Percentiles rank a stretch among this genome's conserved stretches.
phyloP scores from a whole-genome alignment of 2,329 filamentous ascomycete genomes.

The Cryphonectria radicalis region DNA sequence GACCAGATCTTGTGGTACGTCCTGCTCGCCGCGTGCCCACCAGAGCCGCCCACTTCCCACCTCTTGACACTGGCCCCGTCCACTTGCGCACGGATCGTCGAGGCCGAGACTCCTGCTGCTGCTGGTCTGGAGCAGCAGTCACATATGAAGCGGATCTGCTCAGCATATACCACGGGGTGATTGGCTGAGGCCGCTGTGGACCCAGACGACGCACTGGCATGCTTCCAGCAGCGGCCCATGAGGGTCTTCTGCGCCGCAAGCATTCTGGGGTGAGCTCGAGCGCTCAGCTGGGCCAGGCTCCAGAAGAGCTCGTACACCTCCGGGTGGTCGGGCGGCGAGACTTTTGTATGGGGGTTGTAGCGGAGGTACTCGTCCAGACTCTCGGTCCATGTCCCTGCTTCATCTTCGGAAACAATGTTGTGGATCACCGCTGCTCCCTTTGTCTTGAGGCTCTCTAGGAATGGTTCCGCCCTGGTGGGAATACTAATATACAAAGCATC shows the following conservation, averaged over 20 bases:
- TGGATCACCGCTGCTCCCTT: slow-evolving; percentile 41
- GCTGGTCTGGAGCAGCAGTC: slow-evolving; percentile 2
- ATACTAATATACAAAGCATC: not conserved
- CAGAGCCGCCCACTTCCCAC: slow-evolving; percentile 69
- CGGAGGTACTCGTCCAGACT: slow-evolving; percentile 57
- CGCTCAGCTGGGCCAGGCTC: slow-evolving; percentile 46
- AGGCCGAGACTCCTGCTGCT: slow-evolving; percentile 33
- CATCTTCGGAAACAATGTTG: slow-evolving; percentile 38
- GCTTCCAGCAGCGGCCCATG: slow-evolving; percentile 54
- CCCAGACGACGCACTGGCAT: slow-evolving; percentile 47
- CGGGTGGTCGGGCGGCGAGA: slow-evolving; percentile 37
- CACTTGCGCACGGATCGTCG: slow-evolving; percentile 57
- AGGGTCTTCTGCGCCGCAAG: slow-evolving; percentile 52
- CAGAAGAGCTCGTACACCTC: slow-evolving; percentile 46
- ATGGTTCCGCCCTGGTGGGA: slow-evolving; percentile 29
- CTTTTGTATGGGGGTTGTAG: slow-evolving; percentile 48
- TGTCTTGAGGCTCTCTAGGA: slow-evolving; percentile 36
- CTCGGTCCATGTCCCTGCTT: slow-evolving; percentile 50
- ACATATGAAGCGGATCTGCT: slow-evolving; percentile 57
- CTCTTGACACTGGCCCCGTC: slow-evolving; percentile 69
- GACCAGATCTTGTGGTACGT: slow-evolving; percentile 70
- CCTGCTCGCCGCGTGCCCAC: slow-evolving; percentile 43
- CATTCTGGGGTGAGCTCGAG: slow-evolving; percentile 45
- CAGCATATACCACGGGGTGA: slow-evolving; percentile 63
- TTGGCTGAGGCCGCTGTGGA: slow-evolving; percentile 44